Base-by-base conservation (phyloP, 78 protist species). In the Dictyostelium purpureum region DNA sequence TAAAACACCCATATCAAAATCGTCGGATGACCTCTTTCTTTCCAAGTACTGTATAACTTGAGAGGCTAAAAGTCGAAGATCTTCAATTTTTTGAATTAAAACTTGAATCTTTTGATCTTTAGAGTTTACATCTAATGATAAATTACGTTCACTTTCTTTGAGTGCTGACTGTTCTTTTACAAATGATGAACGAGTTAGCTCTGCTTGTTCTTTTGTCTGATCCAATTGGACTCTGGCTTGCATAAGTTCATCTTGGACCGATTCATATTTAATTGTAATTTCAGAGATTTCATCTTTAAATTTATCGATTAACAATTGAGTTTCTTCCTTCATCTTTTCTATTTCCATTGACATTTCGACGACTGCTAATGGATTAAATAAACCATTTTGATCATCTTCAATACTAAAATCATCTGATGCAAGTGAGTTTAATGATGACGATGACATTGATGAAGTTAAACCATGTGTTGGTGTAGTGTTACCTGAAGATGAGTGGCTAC, bases 261-360 rank as follows among this genome's bases (percentile, higher is more conserved):
- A 45, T 35, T 85, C 82, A 31, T 61, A 74, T 61, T 73, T 52
- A 16, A 85, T 70, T 4, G 80, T 85, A 11, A 85, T 38, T 21
- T 85, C 92, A 59, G 92, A 85, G 4, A 85, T 52, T 35, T 85
- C 92, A 47, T 85, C 92, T 47, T 73, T 85, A 45, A 56, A 85
- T 26, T 85, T 85, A 31, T 85, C 92, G n/a, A 85, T 59, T 21
- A 85, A 26, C 12, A 28, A 11, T 28, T 73, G 82, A 31, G 65
- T 73, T 3, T 85, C 92, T 37, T 85, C 92, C 47, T 73, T 70
- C 26, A 85, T 70, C 28, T 42, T 35, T 21, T 85, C 92, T 42
- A 85, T 85, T 47, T 85, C 81, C 54, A 70, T 73, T 43, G 80
- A 35, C 75, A 85, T 28, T 67, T 85, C 92, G 2, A 73, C 82